phyloP scores from a whole-genome alignment of 148 eudicot species.

The Vaccinium corymbosum region DNA sequence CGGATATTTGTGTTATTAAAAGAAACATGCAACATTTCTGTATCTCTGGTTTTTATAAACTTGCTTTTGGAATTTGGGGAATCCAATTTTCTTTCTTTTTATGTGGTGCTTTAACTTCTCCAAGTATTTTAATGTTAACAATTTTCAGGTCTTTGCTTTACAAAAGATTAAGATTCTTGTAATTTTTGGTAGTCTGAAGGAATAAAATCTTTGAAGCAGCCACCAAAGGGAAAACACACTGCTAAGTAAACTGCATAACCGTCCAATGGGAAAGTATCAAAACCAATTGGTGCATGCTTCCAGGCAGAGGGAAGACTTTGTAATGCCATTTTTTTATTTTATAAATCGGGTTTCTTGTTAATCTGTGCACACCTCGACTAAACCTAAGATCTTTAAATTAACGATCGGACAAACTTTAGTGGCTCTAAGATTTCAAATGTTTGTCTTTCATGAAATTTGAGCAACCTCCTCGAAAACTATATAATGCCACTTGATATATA shows the following conservation, averaged over 20 bases:
- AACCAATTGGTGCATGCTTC: background rate
- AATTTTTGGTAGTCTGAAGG: background rate
- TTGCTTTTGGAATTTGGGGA: constrained; percentile 1
- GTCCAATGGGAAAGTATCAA: background rate
- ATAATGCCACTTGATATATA: background rate
- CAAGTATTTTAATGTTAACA: background rate
- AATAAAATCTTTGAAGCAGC: constrained; percentile 10
- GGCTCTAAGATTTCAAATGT: background rate
- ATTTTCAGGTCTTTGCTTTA: background rate
- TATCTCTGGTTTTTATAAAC: background rate
- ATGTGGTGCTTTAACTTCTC: background rate
- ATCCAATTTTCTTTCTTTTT: constrained; percentile 9
- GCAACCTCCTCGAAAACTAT: background rate
- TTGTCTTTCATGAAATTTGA: background rate
- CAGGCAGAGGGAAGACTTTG: background rate
- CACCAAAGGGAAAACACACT: background rate
- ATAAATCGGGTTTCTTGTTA: background rate
- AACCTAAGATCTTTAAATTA: background rate
- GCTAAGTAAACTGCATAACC: background rate
- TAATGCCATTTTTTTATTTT: background rate
- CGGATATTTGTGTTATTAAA: no score
- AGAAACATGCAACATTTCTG: background rate
- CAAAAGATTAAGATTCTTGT: constrained; percentile 4
- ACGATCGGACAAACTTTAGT: no score
- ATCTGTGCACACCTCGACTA: background rate